A percentile compares a stretch with the other conserved stretches of the same genome.
phyloP scores from a whole-genome alignment of 164 flowering plant genomes.

The Santalum album region DNA sequence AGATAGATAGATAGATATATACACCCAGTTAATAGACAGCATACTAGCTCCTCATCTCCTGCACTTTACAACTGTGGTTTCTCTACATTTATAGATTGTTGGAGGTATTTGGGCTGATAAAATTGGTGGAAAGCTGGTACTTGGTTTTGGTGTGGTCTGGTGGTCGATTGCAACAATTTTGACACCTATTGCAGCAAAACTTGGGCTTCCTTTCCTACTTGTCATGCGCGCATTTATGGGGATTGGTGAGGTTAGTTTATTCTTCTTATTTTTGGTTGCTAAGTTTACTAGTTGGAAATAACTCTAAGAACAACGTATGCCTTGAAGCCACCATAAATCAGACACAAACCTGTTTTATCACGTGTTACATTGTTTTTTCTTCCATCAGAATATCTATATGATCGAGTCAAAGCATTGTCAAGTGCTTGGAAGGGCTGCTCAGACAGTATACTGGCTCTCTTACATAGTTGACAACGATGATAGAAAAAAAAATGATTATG shows the following conservation, averaged over 20 bases:
- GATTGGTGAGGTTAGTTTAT: conserved; percentile 89
- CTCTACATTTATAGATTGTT: conserved; percentile 41
- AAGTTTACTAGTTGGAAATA: too few relatives aligned
- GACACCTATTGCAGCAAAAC: conserved; percentile 90
- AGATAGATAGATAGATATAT: too few relatives aligned
- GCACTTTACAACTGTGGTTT: neutral
- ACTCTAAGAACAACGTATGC: neutral
- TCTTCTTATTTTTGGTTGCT: too few relatives aligned
- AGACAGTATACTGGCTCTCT: too few relatives aligned
- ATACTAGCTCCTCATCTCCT: neutral
- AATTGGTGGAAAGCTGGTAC: conserved; percentile 79
- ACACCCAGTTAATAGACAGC: too few relatives aligned
- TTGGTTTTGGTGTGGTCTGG: conserved; percentile 96
- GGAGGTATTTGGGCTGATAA: conserved; percentile 99
- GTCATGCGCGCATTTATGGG: conserved; percentile 97
- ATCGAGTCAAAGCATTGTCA: too few relatives aligned
- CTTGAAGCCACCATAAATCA: neutral
- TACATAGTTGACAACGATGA: too few relatives aligned
- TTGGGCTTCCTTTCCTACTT: conserved; percentile 88
- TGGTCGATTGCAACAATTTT: conserved; percentile 94
- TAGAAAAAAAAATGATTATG: too few relatives aligned
- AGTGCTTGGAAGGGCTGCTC: too few relatives aligned
- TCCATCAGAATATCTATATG: too few relatives aligned
- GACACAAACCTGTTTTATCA: neutral
- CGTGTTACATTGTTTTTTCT: neutral